Base-by-base conservation (phyloP, 139 green algal species). In the Deuterostichococcus epilithicus region DNA sequence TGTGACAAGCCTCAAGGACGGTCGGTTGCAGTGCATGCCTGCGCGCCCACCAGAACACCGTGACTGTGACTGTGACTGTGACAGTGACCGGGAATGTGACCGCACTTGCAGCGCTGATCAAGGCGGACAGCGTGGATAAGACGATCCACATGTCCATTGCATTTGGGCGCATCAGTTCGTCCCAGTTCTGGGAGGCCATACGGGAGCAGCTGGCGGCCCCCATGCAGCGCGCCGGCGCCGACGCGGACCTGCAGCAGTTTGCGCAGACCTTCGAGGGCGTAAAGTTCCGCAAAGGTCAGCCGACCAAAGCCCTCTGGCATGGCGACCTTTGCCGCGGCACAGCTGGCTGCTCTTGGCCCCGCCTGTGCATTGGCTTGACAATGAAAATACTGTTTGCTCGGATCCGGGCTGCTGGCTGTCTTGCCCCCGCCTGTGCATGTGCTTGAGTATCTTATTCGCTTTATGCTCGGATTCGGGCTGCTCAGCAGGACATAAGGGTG, bases 71-170 rank as follows among this genome's bases (percentile, higher is more conserved):
- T 20, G 68, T 32, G 15, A 32, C n/a, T 36, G 4, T n/a, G n/a
- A 6, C 0, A 74, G 5, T 33, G 45, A 23, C 18, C 1, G 68
- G 42, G 60, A 13, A 2, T 6, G 59, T n/a, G n/a, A n/a, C n/a
- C n/a, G n/a, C n/a, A n/a, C n/a, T n/a, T n/a, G 33, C 82, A 91
- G 87, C 75, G 28, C 66, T 91, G 38, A 30, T 85, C 42, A n/a
- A 35, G 4, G n/a, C 66, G 5, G 28, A 83, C 22, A 33, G 59
- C 2, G 74, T 91, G 10, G 84, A 93, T 72, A 91, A 90, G 82
- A 86, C 78, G 0, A 37, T 94, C 72, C 80, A 83, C 15, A 83
- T 94, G 38, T 89, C 93, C 20, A 91, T 94, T 72, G 86, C 77
- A 15, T 88, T 80, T 42, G 83, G 87, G 1, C 36, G 76, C 8